Percentiles rank a stretch among this genome's conserved stretches.
These are phyloP conservation scores for Euphorbia pulcherrima DNA, from an alignment of 345 rosid species.

Conservation along the genomic window DNA sequence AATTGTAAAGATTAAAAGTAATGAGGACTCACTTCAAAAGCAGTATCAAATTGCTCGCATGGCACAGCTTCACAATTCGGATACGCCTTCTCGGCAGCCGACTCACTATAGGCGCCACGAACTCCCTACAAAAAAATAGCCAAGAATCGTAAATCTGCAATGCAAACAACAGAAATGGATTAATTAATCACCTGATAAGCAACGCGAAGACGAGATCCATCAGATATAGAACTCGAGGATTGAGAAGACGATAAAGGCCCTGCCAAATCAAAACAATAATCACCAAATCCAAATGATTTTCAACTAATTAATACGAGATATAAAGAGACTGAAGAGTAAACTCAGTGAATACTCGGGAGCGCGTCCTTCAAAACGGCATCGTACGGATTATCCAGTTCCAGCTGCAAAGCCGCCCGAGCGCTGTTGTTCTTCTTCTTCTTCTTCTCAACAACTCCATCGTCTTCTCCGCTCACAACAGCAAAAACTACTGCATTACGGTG, in stretches of 20 bases:
- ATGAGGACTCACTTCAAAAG: constrained; percentile 61
- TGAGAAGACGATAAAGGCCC: constrained; percentile 77
- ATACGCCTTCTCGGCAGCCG: constrained; percentile 93
- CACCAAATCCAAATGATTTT: background rate
- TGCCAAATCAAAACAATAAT: constrained; percentile 12
- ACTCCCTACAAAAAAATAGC: constrained; percentile 50
- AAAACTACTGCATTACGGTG: constrained; percentile 20
- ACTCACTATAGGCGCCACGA: constrained; percentile 88
- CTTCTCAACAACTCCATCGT: constrained; percentile 13
- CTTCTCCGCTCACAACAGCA: constrained; percentile 33
- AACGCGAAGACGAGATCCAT: constrained; percentile 75
- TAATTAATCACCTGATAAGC: constrained; percentile 69
- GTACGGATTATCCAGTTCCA: constrained; percentile 28
- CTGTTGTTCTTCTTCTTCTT: constrained; percentile 8
- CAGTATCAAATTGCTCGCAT: constrained; percentile 91
- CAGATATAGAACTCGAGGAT: constrained; percentile 42
- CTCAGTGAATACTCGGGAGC: constrained; percentile 54
- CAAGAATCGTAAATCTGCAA: background rate
- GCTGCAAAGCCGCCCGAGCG: constrained; percentile 26
- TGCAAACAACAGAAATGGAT: background rate
- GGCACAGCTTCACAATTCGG: constrained; percentile 97
- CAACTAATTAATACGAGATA: background rate
- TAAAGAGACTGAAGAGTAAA: background rate
- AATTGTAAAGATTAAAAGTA: background rate
- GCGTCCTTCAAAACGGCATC: constrained; percentile 33